These are phyloP conservation scores for Solanum rostratum DNA, from an alignment of 257 asterid species.

Conservation along the genomic window DNA sequence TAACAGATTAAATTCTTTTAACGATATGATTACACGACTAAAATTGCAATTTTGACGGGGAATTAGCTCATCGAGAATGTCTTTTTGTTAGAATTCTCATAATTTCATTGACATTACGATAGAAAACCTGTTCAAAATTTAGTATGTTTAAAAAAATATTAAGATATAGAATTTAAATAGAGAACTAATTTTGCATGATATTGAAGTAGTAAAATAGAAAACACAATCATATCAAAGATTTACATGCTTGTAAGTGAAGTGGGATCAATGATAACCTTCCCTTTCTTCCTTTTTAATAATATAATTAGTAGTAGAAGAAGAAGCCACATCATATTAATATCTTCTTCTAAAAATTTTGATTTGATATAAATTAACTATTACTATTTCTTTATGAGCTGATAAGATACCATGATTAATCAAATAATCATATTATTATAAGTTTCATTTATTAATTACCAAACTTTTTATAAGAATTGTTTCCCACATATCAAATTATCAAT, in stretches of 20 bases:
- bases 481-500: background rate
- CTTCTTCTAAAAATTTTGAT: background rate
- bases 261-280: constrained; percentile 27
- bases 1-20: background rate
- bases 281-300: background rate
- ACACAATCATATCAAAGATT: constrained; percentile 21
- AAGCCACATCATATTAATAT: background rate
- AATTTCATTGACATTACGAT: background rate
- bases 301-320: background rate
- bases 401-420: background rate
- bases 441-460: background rate
- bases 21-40: background rate
- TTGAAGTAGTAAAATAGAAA: constrained; percentile 11
- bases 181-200: background rate
- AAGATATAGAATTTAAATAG: background rate
- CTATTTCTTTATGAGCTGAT: background rate
- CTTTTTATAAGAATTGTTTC: background rate
- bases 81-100: background rate
- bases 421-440: background rate
- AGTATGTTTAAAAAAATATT: background rate
- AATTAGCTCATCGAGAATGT: background rate
- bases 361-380: background rate
- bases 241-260: constrained; percentile 31
- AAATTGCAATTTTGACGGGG: background rate
- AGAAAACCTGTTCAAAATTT: background rate